phyloP scores from a whole-genome alignment of 1,139 yeast species.

The Spathaspora sp. region DNA sequence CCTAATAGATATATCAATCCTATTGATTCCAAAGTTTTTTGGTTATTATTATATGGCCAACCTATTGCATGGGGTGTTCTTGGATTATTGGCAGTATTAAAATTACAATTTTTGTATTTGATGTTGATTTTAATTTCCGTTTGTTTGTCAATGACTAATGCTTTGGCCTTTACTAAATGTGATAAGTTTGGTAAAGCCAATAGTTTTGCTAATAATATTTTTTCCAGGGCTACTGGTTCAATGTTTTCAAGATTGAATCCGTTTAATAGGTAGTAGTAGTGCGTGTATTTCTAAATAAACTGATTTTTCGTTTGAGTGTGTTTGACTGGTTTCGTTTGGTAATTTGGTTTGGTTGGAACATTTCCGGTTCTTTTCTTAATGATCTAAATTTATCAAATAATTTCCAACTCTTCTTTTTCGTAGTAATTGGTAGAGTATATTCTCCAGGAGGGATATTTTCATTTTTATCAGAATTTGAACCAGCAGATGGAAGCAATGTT shows the following conservation, averaged over 20 bases:
- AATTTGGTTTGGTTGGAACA: neutral
- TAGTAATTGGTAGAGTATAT: neutral
- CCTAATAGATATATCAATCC: conserved; percentile 84
- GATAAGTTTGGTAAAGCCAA: conserved; percentile 86
- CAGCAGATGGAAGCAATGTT: conserved; percentile 3
- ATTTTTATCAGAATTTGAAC: neutral
- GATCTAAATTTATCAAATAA: neutral
- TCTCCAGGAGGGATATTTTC: neutral
- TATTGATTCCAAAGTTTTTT: conserved; percentile 84
- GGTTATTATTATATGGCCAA: conserved; percentile 73
- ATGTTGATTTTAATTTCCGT: conserved; percentile 65
- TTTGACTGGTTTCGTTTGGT: neutral
- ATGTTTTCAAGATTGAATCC: conserved; percentile 54
- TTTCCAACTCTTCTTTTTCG: too few relatives aligned
- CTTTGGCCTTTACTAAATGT: conserved; percentile 87
- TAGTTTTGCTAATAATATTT: conserved; percentile 47
- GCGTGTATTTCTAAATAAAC: conserved; percentile 10
- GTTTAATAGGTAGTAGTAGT: conserved; percentile 20
- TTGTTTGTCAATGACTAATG: conserved; percentile 73
- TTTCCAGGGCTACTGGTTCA: conserved; percentile 50
- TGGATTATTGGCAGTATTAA: conserved; percentile 74
- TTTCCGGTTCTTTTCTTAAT: neutral
- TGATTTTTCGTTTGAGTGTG: conserved; percentile 6
- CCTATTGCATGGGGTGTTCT: conserved; percentile 76
- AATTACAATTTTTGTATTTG: conserved; percentile 74